Percentiles rank a stretch among this genome's conserved stretches.
Conservation (phyloP, 1,284 basidiomycete species). For the Pulveroboletus ridleyi region DNA sequence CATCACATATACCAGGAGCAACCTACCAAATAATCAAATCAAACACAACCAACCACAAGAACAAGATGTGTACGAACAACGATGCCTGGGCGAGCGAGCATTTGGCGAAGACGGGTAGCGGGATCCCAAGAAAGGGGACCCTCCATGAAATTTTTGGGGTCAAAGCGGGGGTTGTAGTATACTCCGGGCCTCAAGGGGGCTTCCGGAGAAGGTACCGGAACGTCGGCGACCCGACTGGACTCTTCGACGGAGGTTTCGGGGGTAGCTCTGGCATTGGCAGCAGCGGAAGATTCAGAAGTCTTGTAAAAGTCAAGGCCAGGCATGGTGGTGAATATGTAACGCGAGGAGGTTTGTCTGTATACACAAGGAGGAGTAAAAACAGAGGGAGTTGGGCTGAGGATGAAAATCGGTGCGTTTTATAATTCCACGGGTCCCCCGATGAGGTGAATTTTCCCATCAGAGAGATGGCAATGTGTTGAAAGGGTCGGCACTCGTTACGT, state of each 20-base stretch:
- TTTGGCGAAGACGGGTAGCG: conserved; percentile 74
- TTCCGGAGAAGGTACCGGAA: conserved; percentile 23
- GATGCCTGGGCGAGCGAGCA: conserved; percentile 79
- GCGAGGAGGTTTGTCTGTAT: conserved; percentile 25
- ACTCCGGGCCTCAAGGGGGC: conserved; percentile 23
- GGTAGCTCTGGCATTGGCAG: conserved; percentile 3
- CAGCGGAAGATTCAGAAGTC: conserved; percentile 29
- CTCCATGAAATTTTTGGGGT: conserved; percentile 72
- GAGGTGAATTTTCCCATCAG: conserved; percentile 20
- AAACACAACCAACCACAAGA: background rate
- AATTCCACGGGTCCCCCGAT: conserved; percentile 21
- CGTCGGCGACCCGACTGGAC: background rate
- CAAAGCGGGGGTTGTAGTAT: conserved; percentile 52
- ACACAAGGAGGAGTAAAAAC: conserved; percentile 31
- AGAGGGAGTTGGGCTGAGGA: background rate
- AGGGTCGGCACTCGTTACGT: conserved; percentile 37
- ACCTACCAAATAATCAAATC: conserved; percentile 44
- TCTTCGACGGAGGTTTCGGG: conserved; percentile 21
- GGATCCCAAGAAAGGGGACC: conserved; percentile 72
- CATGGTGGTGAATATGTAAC: conserved; percentile 38
- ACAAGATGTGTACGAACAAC: conserved; percentile 53
- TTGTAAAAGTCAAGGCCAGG: conserved; percentile 51
- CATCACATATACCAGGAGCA: conserved; percentile 83
- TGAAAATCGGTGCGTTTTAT: conserved; percentile 25
- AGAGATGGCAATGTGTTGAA: conserved; percentile 18